Base-by-base conservation (phyloP, 2,329 filamentous ascomycete genomes). In the Fusarium cicatricum region DNA sequence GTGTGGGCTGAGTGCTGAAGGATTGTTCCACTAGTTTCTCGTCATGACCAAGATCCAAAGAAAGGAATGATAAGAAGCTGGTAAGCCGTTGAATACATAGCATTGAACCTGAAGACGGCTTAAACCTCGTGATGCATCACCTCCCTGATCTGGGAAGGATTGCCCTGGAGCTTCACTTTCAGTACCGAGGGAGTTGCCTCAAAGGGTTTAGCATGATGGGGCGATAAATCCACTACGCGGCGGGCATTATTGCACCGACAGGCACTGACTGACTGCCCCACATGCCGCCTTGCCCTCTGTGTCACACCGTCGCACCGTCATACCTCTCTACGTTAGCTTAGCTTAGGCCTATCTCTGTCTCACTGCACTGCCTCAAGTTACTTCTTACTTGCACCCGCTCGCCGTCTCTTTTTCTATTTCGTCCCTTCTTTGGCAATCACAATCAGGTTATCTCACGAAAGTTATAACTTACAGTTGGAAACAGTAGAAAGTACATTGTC, bases 241-340 rank as follows among this genome's bases (percentile, higher is more conserved):
- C 31, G 38, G 52, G 43, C 54, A 54, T 40, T 62, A n/a, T n/a
- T n/a, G n/a, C n/a, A n/a, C n/a, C n/a, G n/a, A n/a, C n/a, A n/a
- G n/a, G 48, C 40, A 63, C 59, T 34, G 55, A 56, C 42, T n/a
- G n/a, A 36, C 26, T 52, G 42, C 45, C 41, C 55, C 55, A 40
- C 58, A 46, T 46, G 32, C 43, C 43, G 33, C 43, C 21, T 32
- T 34, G 32, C 32, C 16, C 26, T 39, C 44, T 60, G 58, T 47
- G 59, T 63, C 59, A 62, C 59, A 60, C 55, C 46, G 60, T 63
- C 59, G 63, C 59, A 60, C 51, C 31, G 16, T 36, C 33, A 34
- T 45, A 46, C 44, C 15, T 45, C 28, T 42, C 41, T 62, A 19
- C 6, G 21, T 23, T 23, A 26, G 9, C 21, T 21, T 21, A 21